Base-by-base conservation (phyloP, 2,329 filamentous ascomycete genomes). In the Ophiosphaerella herpotricha region DNA sequence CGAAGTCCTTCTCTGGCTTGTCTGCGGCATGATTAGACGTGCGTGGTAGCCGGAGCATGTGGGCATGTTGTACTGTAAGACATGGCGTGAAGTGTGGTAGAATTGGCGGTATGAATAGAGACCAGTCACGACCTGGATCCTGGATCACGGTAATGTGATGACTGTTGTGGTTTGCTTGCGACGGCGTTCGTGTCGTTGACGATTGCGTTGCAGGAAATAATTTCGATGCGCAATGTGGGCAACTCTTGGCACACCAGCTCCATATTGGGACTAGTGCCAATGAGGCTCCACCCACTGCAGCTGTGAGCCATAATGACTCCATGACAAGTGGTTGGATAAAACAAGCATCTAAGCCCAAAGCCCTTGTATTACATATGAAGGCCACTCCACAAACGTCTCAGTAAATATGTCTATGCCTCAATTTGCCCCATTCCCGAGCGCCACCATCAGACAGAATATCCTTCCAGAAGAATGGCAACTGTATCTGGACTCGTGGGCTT, bases 1-100 rank as follows among this genome's bases (percentile, higher is more conserved):
- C 89, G 79, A 90, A 89, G 74, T 92, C 71, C 86, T 97, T 96
- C 80, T 96, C 92, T 75, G 84, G 82, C 87, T 97, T 96, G 80
- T 96, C 64, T 68, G 48, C 36, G 37, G 32, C 35, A 26, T 45
- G 29, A 48, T 65, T 54, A 64, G 57, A 14, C 24, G 21, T 41
- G 46, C 45, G 43, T 9, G 21, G 33, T 35, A 35, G n/a, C 16
- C 3, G n/a, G 23, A 4, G 26, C 1, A 24, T 23, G 33, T 9
- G 21, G 43, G 29, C 24, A 23, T 23, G 6, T n/a, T 57, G 33
- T 61, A 68, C 65, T 68, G 68, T 71, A 72, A 68, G 69, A 49
- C 66, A 72, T 58, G 46, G 56, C 55, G 61, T 51, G 55, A 52
- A 56, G 60, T 60, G 57, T 52, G 40, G 37, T 43, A 48, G 45